Conservation (phyloP, 192 early-diverging fungal genomes). For the Mortierella antarctica region DNA sequence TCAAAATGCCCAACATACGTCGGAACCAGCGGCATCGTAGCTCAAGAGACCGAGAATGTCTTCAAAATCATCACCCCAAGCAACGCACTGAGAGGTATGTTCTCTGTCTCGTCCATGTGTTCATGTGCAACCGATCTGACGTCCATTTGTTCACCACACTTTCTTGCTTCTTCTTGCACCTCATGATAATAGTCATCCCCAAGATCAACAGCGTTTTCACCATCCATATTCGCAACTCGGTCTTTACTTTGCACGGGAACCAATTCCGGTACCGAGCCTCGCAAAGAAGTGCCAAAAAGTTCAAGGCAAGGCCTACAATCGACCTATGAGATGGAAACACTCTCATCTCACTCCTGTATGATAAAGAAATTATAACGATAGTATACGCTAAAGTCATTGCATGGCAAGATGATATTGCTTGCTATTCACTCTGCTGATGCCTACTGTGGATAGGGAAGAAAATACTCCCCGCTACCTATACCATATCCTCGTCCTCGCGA, state of each 20-base stretch:
- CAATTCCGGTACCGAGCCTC: slow-evolving; percentile 79
- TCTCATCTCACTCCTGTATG: not conserved
- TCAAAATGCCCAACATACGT: slow-evolving; percentile 85
- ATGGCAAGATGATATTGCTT: not conserved
- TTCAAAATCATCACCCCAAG: slow-evolving; percentile 80
- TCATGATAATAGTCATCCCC: slow-evolving; percentile 65
- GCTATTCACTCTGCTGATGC: too few species aligned
- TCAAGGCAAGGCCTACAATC: slow-evolving; percentile 72
- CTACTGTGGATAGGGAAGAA: not conserved
- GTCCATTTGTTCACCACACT: not conserved
- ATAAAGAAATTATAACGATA: not conserved
- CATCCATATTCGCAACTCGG: slow-evolving; percentile 52
- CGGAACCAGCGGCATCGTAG: slow-evolving; percentile 81
- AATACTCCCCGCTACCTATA: not conserved
- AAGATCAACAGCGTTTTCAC: slow-evolving; percentile 75
- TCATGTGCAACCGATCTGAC: not conserved
- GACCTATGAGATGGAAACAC: slow-evolving; percentile 55
- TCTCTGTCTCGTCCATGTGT: not conserved
- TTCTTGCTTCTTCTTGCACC: not conserved
- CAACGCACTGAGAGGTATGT: slow-evolving; percentile 70
- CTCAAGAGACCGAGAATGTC: slow-evolving; percentile 91
- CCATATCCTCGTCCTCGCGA: slow-evolving; percentile 19
- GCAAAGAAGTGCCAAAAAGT: slow-evolving; percentile 79
- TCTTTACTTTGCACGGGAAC: slow-evolving; percentile 79
- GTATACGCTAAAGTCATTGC: not conserved